Conservation (phyloP, 1,139 yeast species). For the Taiozyma sp. region DNA sequence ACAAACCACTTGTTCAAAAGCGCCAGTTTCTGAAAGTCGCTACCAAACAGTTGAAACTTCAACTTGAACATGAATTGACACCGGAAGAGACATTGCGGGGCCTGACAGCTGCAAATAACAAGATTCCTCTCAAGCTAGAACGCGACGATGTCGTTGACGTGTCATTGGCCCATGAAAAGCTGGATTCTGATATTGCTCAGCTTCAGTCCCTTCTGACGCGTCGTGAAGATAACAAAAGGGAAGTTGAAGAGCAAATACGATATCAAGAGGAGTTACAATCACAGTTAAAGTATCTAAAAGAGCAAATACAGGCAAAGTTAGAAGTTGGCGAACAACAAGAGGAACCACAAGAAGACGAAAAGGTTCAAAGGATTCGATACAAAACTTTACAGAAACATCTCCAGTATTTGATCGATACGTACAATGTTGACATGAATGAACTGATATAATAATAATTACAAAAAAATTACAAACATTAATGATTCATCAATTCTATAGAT, state of each 20-base stretch:
- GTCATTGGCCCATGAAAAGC: conserved; percentile 12
- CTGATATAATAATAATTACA: not conserved
- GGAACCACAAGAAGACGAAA: not conserved
- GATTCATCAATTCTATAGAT: not conserved
- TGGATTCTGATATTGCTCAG: conserved; percentile 14
- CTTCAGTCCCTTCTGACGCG: conserved; percentile 2
- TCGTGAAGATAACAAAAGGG: not conserved
- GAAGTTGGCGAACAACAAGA: not conserved
- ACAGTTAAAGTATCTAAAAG: not conserved
- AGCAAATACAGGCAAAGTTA: not conserved
- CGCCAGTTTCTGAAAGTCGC: conserved; percentile 8
- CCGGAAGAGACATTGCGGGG: conserved; percentile 3
- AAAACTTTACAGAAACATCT: conserved; percentile 5
- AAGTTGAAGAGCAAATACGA: conserved; percentile 1
- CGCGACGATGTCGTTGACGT: conserved; percentile 24
- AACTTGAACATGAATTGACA: conserved; percentile 1
- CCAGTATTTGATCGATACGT: not conserved
- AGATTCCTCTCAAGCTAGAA: conserved; percentile 16
- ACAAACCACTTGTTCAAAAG: conserved; percentile 6
- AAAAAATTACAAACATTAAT: not conserved
- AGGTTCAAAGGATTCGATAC: conserved; percentile 4
- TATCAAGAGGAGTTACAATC: not conserved
- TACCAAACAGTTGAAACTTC: not conserved
- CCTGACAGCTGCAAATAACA: conserved; percentile 8
- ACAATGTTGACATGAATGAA: not conserved